Conservation (phyloP, 768 basidiomycete species). For the Phlebiopsis flavidoalba region DNA sequence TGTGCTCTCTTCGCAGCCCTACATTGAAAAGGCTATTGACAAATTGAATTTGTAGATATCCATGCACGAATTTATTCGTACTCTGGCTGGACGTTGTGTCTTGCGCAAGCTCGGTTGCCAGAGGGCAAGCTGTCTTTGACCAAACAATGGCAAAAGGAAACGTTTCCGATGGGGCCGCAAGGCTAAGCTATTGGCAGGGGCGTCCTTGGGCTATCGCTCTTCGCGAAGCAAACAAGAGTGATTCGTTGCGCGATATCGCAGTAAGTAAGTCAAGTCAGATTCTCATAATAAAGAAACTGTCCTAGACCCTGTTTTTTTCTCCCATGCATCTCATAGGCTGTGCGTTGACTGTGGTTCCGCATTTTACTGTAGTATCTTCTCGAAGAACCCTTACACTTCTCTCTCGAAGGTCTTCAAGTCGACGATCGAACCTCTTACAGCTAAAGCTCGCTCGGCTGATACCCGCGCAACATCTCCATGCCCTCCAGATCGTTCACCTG, state of each 20-base stretch:
- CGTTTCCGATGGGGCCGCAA: conserved; percentile 73
- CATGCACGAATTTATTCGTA: conserved; percentile 58
- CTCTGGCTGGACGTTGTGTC: conserved; percentile 55
- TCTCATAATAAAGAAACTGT: background rate
- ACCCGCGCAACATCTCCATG: conserved; percentile 55
- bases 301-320: conserved; percentile 7
- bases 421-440: conserved; percentile 46
- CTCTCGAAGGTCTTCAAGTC: conserved; percentile 53
- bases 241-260: conserved; percentile 65
- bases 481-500: conserved; percentile 52
- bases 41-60: conserved; percentile 39
- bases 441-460: conserved; percentile 50
- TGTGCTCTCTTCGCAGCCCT: conserved; percentile 25
- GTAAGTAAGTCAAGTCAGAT: conserved; percentile 28
- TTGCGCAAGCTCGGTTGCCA: conserved; percentile 55
- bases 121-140: conserved; percentile 65
- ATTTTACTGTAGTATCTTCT: conserved; percentile 37
- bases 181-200: conserved; percentile 65
- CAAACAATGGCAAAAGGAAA: conserved; percentile 53
- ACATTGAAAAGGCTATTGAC: conserved; percentile 2
- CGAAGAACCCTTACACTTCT: conserved; percentile 41
- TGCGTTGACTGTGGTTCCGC: conserved; percentile 18
- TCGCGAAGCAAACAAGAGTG: conserved; percentile 64
- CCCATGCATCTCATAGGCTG: conserved; percentile 7
- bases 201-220: conserved; percentile 65